These are phyloP conservation scores for Xylariaceae sp. DNA, from an alignment of 2,329 filamentous ascomycete genomes.

Conservation along the genomic window DNA sequence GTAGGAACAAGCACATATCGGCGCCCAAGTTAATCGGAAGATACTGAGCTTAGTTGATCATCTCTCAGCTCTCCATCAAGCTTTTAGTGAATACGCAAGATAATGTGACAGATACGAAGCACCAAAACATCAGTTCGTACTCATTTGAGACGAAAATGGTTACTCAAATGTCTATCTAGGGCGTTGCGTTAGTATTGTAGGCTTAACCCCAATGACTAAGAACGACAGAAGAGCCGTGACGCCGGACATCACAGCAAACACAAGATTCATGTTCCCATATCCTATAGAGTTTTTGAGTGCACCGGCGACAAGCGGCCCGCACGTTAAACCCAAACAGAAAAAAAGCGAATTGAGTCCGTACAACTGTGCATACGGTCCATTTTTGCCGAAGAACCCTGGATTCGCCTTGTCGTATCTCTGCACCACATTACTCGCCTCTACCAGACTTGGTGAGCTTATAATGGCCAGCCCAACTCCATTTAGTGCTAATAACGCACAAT, in stretches of 20 bases:
- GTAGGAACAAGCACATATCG: too few species aligned
- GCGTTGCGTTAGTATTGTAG: conserved; percentile 34
- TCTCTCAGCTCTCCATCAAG: too few species aligned
- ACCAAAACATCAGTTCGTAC: too few species aligned
- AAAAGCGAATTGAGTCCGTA: conserved; percentile 70
- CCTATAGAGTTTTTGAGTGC: conserved; percentile 56
- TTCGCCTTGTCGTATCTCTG: conserved; percentile 62
- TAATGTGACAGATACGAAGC: too few species aligned
- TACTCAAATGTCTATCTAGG: too few species aligned
- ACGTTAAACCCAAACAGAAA: conserved; percentile 62
- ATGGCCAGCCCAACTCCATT: conserved; percentile 59
- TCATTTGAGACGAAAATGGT: too few species aligned
- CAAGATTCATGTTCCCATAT: conserved; percentile 63
- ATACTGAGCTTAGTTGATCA: too few species aligned
- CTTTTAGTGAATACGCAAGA: too few species aligned
- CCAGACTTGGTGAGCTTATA: conserved; percentile 60
- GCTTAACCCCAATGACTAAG: conserved; percentile 53
- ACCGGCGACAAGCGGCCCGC: conserved; percentile 65
- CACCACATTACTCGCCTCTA: conserved; percentile 62
- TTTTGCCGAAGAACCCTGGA: conserved; percentile 57
- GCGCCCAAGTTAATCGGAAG: too few species aligned
- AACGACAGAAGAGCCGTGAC: conserved; percentile 51
- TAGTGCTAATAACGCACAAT: conserved; percentile 41
- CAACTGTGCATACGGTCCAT: conserved; percentile 68
- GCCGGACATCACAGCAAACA: conserved; percentile 52